These are phyloP conservation scores for Podila verticillata DNA, from an alignment of 192 early-diverging fungal genomes.

Conservation along the genomic window DNA sequence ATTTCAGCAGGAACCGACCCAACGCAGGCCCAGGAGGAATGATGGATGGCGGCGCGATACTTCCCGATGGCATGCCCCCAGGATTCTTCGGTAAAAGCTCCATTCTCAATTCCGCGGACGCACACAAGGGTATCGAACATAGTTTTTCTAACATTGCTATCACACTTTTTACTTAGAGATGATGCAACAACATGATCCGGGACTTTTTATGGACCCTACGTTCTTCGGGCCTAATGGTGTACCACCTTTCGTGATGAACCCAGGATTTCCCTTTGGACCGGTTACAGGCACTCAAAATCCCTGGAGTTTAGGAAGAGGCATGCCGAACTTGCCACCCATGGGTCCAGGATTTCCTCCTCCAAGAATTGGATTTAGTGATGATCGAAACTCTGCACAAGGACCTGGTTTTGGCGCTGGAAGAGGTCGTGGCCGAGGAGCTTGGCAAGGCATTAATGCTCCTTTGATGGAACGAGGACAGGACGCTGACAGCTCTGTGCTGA, in stretches of 20 bases:
- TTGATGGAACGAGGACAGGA: background rate
- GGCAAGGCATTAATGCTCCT: constrained; percentile 23
- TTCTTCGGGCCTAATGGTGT: constrained; percentile 28
- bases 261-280: constrained; percentile 37
- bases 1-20: constrained; percentile 34
- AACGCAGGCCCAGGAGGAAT: constrained; percentile 22
- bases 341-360: constrained; percentile 46
- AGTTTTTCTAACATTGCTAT: background rate
- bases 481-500: background rate
- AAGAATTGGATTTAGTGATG: constrained; percentile 42
- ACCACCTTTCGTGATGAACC: constrained; percentile 31
- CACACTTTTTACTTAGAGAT: constrained; percentile 10
- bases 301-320: constrained; percentile 40
- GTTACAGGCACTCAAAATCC: constrained; percentile 20
- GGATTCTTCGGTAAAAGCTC: constrained; percentile 27
- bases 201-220: constrained; percentile 38
- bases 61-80: constrained; percentile 39
- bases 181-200: constrained; percentile 46
- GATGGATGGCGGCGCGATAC: constrained; percentile 20
- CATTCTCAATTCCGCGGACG: background rate
- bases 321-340: constrained; percentile 43
- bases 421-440: constrained; percentile 26
- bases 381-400: background rate
- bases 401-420: constrained; percentile 10
- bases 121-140: background rate